Conservation (phyloP, 2,329 filamentous ascomycete genomes). For the Ophiostoma novo-ulmi region DNA sequence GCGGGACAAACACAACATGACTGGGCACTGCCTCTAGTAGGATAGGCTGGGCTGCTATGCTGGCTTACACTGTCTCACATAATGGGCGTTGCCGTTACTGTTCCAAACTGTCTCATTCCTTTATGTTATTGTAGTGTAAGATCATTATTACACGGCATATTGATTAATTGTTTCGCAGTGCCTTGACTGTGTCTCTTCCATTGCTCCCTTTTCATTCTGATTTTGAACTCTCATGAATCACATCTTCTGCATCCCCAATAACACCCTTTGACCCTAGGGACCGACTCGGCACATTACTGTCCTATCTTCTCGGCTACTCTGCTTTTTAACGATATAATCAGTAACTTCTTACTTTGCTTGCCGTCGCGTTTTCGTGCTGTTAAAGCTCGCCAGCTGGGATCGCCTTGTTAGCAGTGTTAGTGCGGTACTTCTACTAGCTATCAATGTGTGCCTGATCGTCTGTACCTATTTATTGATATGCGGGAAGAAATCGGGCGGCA, state of each 20-base stretch:
- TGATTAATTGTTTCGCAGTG: neutral
- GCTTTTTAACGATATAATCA: neutral
- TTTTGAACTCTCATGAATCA: too few relatives aligned
- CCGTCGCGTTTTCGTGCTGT: slow-evolving; percentile 21
- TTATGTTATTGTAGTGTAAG: neutral
- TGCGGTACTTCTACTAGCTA: neutral
- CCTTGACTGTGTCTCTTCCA: neutral
- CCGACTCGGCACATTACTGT: neutral
- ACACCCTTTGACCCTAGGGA: neutral
- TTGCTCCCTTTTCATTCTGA: neutral
- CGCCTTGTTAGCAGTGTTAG: neutral
- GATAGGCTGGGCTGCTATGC: neutral
- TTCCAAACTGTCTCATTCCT: slow-evolving; percentile 2
- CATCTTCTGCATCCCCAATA: neutral
- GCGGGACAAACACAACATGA: slow-evolving; percentile 12
- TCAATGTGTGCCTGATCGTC: neutral
- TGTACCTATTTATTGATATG: slow-evolving; percentile 8
- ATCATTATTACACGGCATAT: neutral
- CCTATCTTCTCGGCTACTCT: neutral
- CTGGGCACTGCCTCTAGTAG: neutral
- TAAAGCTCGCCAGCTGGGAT: slow-evolving; percentile 11
- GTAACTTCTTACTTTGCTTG: neutral
- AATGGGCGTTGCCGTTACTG: neutral
- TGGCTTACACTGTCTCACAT: neutral
- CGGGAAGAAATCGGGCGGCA: slow-evolving; percentile 20